Evolutionary conservation across 129 eudicot genomes (phyloP).

Genomic region (Arctium minus): DNA sequence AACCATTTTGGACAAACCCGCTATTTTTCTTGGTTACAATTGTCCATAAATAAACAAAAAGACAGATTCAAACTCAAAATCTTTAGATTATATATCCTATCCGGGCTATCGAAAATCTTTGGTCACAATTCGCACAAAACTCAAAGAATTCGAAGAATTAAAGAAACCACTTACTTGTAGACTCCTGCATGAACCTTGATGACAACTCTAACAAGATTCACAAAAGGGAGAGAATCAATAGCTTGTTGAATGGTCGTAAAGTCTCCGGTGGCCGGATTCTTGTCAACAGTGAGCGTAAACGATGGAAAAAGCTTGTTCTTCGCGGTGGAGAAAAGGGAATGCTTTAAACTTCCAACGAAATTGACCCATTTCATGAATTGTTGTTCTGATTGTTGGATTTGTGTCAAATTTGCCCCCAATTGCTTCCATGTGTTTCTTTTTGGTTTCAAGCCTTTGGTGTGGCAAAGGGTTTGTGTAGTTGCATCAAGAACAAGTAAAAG

Average conservation of each 20-base stretch:
- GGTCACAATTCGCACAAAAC: slow-evolving; percentile 13
- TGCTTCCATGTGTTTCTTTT: slow-evolving; percentile 40
- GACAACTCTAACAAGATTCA: slow-evolving; percentile 71
- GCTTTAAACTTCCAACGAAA: slow-evolving; percentile 81
- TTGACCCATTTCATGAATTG: slow-evolving; percentile 93
- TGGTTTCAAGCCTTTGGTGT: slow-evolving; percentile 55
- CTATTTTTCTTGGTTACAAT: background rate
- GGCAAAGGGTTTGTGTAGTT: slow-evolving; percentile 36
- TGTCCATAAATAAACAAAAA: background rate
- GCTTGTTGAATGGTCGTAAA: slow-evolving; percentile 86
- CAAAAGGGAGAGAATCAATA: slow-evolving; percentile 79
- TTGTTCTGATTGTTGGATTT: slow-evolving; percentile 60
- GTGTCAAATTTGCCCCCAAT: slow-evolving; percentile 60
- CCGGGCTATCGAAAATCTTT: background rate
- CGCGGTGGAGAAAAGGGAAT: slow-evolving; percentile 69
- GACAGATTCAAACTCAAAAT: slow-evolving; percentile 18
- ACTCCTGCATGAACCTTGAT: slow-evolving; percentile 88
- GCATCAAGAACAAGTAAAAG: slow-evolving; percentile 37
- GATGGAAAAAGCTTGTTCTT: slow-evolving; percentile 82
- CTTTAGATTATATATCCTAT: slow-evolving; percentile 10
- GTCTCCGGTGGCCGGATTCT: slow-evolving; percentile 70
- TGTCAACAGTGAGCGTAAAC: slow-evolving; percentile 62
- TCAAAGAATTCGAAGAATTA: background rate
- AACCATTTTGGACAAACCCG: background rate
- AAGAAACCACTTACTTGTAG: slow-evolving; percentile 61